Base-by-base conservation (phyloP, 2,329 filamentous ascomycete genomes). In the Gremmenia infestans region DNA sequence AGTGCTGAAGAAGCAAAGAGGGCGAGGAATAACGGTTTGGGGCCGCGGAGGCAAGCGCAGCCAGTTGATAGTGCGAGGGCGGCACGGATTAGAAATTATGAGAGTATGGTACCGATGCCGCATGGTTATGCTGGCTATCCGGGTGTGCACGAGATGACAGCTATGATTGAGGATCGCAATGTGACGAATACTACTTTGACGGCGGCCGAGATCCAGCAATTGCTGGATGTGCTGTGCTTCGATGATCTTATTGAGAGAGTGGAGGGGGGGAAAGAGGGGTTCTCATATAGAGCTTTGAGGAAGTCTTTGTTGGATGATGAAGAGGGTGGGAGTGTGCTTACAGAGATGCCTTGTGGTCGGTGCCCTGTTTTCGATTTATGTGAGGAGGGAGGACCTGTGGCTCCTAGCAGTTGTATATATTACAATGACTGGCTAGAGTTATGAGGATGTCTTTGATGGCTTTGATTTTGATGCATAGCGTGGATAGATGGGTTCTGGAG, bases 311-410 rank as follows among this genome's bases (percentile, higher is more conserved):
- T 58, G 47, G 60, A 64, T 19, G 61, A 76, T 72, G 57, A 75
- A 79, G 55, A 78, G 73, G 43, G 54, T 48, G 73, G 73, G 72
- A 59, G 69, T 77, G 50, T 81, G 77, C 50, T 86, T 63, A 95
- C 89, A 1, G 91, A 97, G 71, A 86, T 88, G 2, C 94, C 94
- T 1, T 99, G 94, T 71, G 92, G 93, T 2, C 81, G 85, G 54
- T 99, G 94, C 72, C 94, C 94, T 0, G 93, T 97, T 2, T 96
- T 96, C 70, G 88, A 94, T 56, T 79, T 97, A 2, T 99, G 94
- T 70, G 88, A 90, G 62, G 90, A 96, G 58, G 91, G 91, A 6
- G 93, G 93, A 0, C 90, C 91, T 0, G 91, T 99, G 22, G 95
- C 87, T 66, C 90, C 93, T 0, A 87, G 85, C 62, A 96, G 88